These are phyloP conservation scores for Yarrowia porcina DNA, from an alignment of 805 yeast species.

Conservation along the genomic window DNA sequence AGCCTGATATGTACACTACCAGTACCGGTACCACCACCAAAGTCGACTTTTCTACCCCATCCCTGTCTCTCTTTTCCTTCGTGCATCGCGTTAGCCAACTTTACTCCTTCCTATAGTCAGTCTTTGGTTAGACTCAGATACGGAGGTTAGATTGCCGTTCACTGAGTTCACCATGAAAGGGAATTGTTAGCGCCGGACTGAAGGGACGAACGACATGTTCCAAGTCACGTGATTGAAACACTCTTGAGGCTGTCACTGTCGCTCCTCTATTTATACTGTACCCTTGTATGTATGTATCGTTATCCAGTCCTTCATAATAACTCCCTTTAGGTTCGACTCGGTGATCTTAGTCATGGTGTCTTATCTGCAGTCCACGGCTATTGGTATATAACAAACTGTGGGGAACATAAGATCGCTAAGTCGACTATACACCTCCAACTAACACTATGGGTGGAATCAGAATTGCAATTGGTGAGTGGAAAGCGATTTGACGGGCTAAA, in stretches of 20 bases:
- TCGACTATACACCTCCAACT: not conserved
- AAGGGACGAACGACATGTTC: no score
- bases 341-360: not conserved
- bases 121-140: not conserved
- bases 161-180: not conserved
- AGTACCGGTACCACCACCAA: no score
- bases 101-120: not conserved
- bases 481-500: not conserved
- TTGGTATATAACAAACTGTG: conserved; percentile 8
- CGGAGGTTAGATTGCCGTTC: not conserved
- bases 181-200: not conserved
- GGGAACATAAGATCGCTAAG: not conserved
- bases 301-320: not conserved
- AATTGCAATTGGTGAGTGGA: conserved; percentile 24
- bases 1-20: no score
- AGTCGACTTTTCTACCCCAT: not conserved
- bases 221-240: no score
- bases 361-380: conserved; percentile 17
- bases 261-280: no score
- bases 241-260: no score
- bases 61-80: not conserved
- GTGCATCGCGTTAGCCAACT: not conserved
- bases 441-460: conserved; percentile 13
- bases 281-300: no score
- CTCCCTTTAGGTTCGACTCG: not conserved